Base-by-base conservation (phyloP, 2,329 filamentous ascomycete species). In the Aureobasidium sp. region DNA sequence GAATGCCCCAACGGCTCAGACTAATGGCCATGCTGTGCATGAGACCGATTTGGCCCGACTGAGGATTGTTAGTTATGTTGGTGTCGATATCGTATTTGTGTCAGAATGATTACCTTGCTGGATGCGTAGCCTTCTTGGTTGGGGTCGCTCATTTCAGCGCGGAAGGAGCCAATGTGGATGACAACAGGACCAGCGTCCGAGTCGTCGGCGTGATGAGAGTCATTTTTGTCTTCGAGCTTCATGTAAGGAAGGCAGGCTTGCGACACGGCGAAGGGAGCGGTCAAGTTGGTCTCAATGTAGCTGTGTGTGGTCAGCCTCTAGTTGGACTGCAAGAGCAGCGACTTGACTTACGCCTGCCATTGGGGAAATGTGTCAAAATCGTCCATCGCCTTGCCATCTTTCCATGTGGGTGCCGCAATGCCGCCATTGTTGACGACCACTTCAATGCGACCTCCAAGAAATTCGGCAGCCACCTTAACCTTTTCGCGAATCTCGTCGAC, bases 11-110 rank as follows among this genome's bases (percentile, higher is more conserved):
- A 4, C 63, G 65, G 6, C 72, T 70, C 20, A 80, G 67, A 39
- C 74, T 77, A n/a, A 79, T 72, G 14, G 78, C 77, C 77, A 81
- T 77, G 25, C 75, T 76, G 66, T 80, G 79, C 65, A 76, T 79
- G 25, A 82, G 66, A 0, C 79, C 79, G 11, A 81, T 65, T 42
- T 78, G 68, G 0, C 79, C 79, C 1, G 79, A 78, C 67, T 49
- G 8, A 4, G 29, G 5, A 8, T 31, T 34, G 31, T 34, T 34
- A 34, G 31, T 9, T 11, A 12, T 34, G 9, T 34, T 34, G 31
- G 2, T 34, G 31, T 12, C 2, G 31, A 34, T 34, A 12, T 34
- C 31, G 31, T 34, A 9, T 34, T 34, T 34, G 31, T 34, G 1
- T 34, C 8, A 5, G 36, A 20, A 25, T 22, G 41, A 44, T 9